Conservation (phyloP, 345 rosid genomes). For the Rhodamnia argentea region DNA sequence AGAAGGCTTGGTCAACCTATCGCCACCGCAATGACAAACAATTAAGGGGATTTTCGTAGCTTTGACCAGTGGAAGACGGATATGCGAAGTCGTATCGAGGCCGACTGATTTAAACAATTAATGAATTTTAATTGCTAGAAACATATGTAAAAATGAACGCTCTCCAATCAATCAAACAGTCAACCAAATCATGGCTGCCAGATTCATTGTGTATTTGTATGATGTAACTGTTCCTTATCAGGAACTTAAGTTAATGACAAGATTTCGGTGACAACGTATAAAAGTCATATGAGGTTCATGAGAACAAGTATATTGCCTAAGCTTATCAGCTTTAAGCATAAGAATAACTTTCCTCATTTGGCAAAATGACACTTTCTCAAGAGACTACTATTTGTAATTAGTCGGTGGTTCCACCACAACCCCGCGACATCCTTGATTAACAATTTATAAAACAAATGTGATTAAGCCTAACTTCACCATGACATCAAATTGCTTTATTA, state of each 20-base stretch:
- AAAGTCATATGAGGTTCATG: neutral
- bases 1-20: neutral
- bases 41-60: conserved; percentile 11
- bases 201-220: neutral
- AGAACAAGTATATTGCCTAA: neutral
- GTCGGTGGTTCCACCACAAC: neutral
- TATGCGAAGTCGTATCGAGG: neutral
- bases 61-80: neutral
- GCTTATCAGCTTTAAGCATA: neutral
- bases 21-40: neutral
- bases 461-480: neutral
- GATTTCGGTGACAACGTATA: neutral
- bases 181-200: neutral
- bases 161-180: neutral
- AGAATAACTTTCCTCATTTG: neutral
- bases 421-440: neutral
- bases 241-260: neutral
- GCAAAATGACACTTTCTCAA: neutral
- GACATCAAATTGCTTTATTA: neutral
- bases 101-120: neutral
- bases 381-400: neutral
- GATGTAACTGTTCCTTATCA: neutral
- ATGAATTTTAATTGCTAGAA: neutral
- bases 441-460: neutral
- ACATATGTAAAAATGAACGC: neutral